Conservation (phyloP, 176 grass and related monocot species). For the Microstegium vimineum region DNA sequence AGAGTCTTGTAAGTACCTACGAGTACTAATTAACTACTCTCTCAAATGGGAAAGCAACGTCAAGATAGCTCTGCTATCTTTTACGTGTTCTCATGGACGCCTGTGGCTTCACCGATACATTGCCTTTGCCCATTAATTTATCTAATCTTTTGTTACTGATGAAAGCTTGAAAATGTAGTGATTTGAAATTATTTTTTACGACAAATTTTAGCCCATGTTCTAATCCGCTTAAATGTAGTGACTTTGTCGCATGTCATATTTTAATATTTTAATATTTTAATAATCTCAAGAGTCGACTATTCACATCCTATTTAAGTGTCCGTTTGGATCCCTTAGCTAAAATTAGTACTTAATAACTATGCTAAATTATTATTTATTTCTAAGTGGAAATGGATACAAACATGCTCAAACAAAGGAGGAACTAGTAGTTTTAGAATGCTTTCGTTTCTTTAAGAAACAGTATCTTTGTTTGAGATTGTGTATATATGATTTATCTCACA, state of each 20-base stretch:
- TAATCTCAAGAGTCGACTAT: neutral
- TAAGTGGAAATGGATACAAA: no score
- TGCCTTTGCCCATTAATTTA: neutral
- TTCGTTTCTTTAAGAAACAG: no score
- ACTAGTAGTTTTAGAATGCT: no score
- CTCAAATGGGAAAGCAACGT: neutral
- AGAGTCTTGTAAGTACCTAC: no score
- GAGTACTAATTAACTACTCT: neutral
- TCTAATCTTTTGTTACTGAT: neutral
- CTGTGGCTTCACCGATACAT: neutral
- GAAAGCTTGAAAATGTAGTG: neutral
- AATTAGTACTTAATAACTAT: no score
- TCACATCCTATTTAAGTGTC: neutral
- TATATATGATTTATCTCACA: neutral
- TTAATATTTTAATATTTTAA: neutral
- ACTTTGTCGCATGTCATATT: neutral
- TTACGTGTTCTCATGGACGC: neutral
- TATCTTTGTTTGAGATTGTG: no score
- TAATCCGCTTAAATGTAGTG: no score
- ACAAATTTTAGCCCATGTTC: no score
- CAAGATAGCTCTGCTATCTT: neutral
- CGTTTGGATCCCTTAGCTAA: no score
- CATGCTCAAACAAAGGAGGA: no score
- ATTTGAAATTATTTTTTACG: neutral
- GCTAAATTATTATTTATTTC: no score